A percentile compares a stretch with the other conserved stretches of the same genome.
These are phyloP conservation scores for Saccharomycopsis crataegensis DNA, from an alignment of 1,139 yeast species.

Conservation along the genomic window DNA sequence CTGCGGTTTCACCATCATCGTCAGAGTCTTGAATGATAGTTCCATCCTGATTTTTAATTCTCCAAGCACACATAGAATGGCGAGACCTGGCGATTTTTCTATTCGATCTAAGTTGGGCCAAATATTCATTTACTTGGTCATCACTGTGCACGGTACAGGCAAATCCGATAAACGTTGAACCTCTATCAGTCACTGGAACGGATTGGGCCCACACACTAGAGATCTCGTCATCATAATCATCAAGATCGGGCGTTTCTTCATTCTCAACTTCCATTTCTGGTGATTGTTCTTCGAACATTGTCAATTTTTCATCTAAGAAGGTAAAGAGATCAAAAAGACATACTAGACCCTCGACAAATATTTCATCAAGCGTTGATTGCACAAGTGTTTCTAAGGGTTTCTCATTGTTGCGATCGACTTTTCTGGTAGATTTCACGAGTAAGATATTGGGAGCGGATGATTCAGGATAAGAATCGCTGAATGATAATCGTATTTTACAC, in stretches of 20 bases:
- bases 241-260: neutral
- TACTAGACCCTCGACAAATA: slow-evolving; percentile 54
- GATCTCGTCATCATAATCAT: slow-evolving; percentile 31
- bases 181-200: slow-evolving; percentile 74
- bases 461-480: slow-evolving; percentile 62
- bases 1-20: slow-evolving; percentile 97
- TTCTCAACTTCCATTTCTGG: neutral
- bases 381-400: slow-evolving; percentile 39
- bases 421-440: slow-evolving; percentile 33
- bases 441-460: slow-evolving; percentile 51
- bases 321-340: slow-evolving; percentile 73
- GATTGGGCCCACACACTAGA: slow-evolving; percentile 68
- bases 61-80: slow-evolving; percentile 84
- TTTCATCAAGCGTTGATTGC: slow-evolving; percentile 41
- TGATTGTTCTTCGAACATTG: slow-evolving; percentile 1
- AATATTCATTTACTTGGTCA: slow-evolving; percentile 51
- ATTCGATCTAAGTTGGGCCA: slow-evolving; percentile 53
- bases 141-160: slow-evolving; percentile 55
- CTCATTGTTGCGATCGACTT: slow-evolving; percentile 33
- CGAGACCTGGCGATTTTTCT: slow-evolving; percentile 58
- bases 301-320: slow-evolving; percentile 41
- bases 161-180: slow-evolving; percentile 78
- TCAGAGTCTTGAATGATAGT: slow-evolving; percentile 61
- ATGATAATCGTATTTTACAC: slow-evolving; percentile 52
- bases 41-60: slow-evolving; percentile 51